phyloP scores from a whole-genome alignment of 2,329 filamentous ascomycete species.

The Alternaria hordeiaustralica region DNA sequence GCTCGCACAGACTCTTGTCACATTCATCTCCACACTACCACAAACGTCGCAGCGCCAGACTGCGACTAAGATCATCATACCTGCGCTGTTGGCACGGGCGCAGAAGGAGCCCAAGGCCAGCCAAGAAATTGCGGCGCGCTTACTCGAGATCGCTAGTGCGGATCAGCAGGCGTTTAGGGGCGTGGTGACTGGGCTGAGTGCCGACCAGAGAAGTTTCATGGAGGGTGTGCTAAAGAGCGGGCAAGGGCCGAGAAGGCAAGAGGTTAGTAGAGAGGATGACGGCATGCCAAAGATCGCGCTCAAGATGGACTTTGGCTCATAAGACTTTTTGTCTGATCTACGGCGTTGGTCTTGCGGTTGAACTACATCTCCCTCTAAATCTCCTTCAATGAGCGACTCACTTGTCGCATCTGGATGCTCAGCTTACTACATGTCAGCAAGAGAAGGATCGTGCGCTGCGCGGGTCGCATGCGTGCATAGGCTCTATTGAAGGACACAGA shows the following conservation, averaged over 20 bases:
- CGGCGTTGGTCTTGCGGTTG: not conserved
- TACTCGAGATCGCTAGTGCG: conserved; percentile 80
- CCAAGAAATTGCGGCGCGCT: conserved; percentile 72
- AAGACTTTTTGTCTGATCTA: not conserved
- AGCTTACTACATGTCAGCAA: not conserved
- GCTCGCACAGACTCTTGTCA: conserved; percentile 75
- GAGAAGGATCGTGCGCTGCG: not conserved
- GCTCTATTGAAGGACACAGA: not conserved
- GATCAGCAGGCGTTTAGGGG: conserved; percentile 76
- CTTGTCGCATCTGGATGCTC: not conserved
- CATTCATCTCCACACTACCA: conserved; percentile 64
- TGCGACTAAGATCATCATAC: conserved; percentile 78
- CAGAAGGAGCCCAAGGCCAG: conserved; percentile 64
- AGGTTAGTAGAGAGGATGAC: conserved; percentile 61
- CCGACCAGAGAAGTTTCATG: conserved; percentile 75
- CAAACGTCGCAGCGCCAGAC: conserved; percentile 48
- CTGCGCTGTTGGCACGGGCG: conserved; percentile 76
- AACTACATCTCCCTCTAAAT: not conserved
- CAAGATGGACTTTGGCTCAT: conserved; percentile 81
- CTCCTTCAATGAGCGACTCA: not conserved
- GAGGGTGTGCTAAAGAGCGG: conserved; percentile 78
- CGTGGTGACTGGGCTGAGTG: conserved; percentile 74
- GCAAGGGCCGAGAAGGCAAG: conserved; percentile 51
- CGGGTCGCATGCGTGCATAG: not conserved
- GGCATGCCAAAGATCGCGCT: conserved; percentile 82